Base-by-base conservation (phyloP, 2,329 filamentous ascomycete genomes). In the Mycogone perniciosa region DNA sequence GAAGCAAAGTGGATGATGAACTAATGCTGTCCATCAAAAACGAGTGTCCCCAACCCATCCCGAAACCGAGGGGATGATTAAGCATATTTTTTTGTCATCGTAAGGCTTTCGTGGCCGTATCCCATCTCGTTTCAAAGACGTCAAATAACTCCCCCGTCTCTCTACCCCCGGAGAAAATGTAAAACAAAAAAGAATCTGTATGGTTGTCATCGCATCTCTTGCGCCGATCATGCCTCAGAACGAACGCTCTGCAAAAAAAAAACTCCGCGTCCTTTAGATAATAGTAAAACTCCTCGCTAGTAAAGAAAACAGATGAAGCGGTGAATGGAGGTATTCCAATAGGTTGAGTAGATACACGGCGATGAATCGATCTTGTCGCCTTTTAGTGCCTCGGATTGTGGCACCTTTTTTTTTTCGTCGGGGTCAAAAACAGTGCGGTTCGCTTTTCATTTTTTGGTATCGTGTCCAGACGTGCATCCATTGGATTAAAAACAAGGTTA, bases 261-360 rank as follows among this genome's bases (percentile, higher is more conserved):
- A 53, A 48, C 41, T 48, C 45, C 46, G 50, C 35, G 33, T 40
- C 41, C 35, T 53, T 27, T 46, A 43, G 26, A 39, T 43, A 10
- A 26, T 11, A 48, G 35, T 30, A 46, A 46, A 55, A 55, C 51
- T 54, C 54, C 54, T 47, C 54, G 54, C 54, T 55, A 45, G 10
- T 10, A 40, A 43, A 48, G 47, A 50, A 40, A 45, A 39, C 26
- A 39, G 13, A 26, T 42, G 49, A 41, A 34, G 33, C 30, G 20
- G 43, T 40, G 44, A 44, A 38, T 37, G 48, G 48, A 35, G 42
- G 46, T 50, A 20, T 26, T 37, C 31, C 29, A 44, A 43, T 40
- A 48, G 7, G 5, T 30, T 26, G 35, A 40, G 46, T 51, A 54
- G 48, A 39, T 48, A 54, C 45, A 51, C 8, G 33, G n/a, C 13